Conservation (phyloP, 2,329 filamentous ascomycete genomes). For the Epichloe gansuensis region DNA sequence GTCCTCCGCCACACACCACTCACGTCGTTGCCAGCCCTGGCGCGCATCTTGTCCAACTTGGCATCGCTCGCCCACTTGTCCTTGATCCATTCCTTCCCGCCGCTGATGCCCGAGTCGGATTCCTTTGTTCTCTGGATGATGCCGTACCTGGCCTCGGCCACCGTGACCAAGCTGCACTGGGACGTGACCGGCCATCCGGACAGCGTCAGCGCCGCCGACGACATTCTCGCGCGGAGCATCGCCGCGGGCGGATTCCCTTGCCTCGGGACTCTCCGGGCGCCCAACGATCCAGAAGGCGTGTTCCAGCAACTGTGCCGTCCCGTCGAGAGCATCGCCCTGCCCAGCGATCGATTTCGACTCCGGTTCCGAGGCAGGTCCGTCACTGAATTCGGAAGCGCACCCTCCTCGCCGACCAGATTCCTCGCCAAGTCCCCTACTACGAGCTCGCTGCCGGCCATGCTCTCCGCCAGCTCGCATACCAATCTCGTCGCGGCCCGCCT, state of each 20-base stretch:
- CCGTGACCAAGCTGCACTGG: conserved; percentile 46
- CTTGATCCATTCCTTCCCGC: conserved; percentile 41
- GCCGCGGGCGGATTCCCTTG: conserved; percentile 47
- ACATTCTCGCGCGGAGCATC: conserved; percentile 52
- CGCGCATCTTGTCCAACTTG: conserved; percentile 46
- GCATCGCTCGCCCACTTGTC: conserved; percentile 34
- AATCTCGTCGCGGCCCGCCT: conserved; percentile 41
- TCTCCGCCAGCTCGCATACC: conserved; percentile 21
- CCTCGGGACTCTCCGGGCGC: conserved; percentile 46
- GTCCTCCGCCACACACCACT: conserved; percentile 44
- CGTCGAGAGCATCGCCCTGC: conserved; percentile 38
- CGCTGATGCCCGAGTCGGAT: conserved; percentile 40
- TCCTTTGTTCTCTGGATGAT: conserved; percentile 46
- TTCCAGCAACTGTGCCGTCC: conserved; percentile 60
- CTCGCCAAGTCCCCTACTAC: conserved; percentile 24
- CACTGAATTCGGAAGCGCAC: conserved; percentile 11
- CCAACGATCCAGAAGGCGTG: conserved; percentile 54
- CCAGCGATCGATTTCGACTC: conserved; percentile 32
- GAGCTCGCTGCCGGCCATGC: conserved; percentile 14
- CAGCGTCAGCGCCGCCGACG: conserved; percentile 37
- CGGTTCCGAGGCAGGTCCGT: conserved; percentile 6
- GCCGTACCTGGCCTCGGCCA: conserved; percentile 46
- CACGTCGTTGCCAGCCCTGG: conserved; percentile 42
- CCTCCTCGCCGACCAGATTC: conserved; percentile 15
- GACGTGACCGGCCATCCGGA: conserved; percentile 43